A percentile compares a stretch with the other conserved stretches of the same genome.
Conservation (phyloP, 2,329 filamentous ascomycete genomes). For the Pseudogymnoascus verrucosus region DNA sequence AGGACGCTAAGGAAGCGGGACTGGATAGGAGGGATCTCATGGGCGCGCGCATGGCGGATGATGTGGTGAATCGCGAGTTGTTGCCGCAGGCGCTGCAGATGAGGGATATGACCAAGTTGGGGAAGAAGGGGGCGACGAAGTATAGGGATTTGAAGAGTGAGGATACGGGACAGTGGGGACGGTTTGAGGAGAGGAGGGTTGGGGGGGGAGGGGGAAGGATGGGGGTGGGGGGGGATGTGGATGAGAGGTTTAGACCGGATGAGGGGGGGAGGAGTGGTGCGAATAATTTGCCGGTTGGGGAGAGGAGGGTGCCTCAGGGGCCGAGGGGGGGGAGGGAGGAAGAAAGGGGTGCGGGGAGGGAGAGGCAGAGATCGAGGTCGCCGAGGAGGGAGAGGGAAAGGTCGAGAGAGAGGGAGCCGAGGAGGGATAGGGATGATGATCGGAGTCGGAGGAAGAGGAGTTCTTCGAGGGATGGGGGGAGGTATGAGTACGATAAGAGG, state of each 20-base stretch:
- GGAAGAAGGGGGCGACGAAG: conserved; percentile 82
- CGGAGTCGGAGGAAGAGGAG: conserved; percentile 48
- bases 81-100: conserved; percentile 89
- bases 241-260: too few species aligned
- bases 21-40: conserved; percentile 77
- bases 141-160: conserved; percentile 84
- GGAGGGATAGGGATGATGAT: conserved; percentile 32
- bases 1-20: conserved; percentile 67
- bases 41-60: conserved; percentile 74
- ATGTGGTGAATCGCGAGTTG: conserved; percentile 71
- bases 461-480: conserved; percentile 44
- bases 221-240: too few species aligned
- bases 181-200: conserved; percentile 44
- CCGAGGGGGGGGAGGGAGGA: conserved; percentile 24
- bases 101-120: conserved; percentile 86
- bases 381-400: conserved; percentile 29
- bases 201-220: too few species aligned
- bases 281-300: conserved; percentile 63
- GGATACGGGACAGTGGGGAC: conserved; percentile 84
- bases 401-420: background rate
- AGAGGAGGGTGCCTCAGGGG: conserved; percentile 35
- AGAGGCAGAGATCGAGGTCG: conserved; percentile 46
- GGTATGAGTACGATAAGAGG: conserved; percentile 52
- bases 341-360: conserved; percentile 25
- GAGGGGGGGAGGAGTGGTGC: conserved; percentile 54